Evolutionary conservation across 106 monocot species (phyloP), one percentile per base, ranked within the genome.

Genomic region (Dioscorea dumetorum): DNA sequence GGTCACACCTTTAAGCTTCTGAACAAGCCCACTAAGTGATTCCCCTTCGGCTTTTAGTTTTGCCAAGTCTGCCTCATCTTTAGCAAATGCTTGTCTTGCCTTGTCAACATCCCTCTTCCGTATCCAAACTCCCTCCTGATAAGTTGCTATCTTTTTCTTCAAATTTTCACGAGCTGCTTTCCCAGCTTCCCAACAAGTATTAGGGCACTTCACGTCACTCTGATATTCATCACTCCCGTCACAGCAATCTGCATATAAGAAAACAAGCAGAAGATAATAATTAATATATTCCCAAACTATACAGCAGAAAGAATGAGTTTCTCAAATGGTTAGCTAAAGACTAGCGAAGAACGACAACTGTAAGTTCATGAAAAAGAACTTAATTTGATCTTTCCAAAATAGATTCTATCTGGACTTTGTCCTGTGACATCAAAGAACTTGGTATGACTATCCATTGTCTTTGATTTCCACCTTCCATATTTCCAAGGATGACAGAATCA

Each of bases 141-240:
- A 87, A 35, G 80, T 87, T 66, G 83, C 73, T 33, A 99, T 93
- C 67, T 85, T 93, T 70, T 93, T 93, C 80, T 79, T 87, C 77
- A 99, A 72, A 70, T 77, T 99, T 57, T 87, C 87, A 67, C 93
- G 85, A 13, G 93, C 99, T 18, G 41, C 87, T 83, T 93, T 93
- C 19, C 99, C 93, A 76, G 93, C 99, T 80, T 99, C 93, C 99
- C 99, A 99, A 50, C 99, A 99, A 56, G 93, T 93, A 79, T 99
- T 90, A 34, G 72, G 41, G 60, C 99, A 99, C 33, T 83, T 85
- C 13, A 72, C 61, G 23, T 69, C 79, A 64, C 90, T 72, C 66
- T 85, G 64, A 79, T 99, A 99, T 65, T 99, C 99, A 68, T 99
- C 99, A 74, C 87, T 99, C 35, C 99, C 99, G 76, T 99, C 99